Conservation (phyloP, 2,329 filamentous ascomycete genomes). For the Helicocarpus griseus region DNA sequence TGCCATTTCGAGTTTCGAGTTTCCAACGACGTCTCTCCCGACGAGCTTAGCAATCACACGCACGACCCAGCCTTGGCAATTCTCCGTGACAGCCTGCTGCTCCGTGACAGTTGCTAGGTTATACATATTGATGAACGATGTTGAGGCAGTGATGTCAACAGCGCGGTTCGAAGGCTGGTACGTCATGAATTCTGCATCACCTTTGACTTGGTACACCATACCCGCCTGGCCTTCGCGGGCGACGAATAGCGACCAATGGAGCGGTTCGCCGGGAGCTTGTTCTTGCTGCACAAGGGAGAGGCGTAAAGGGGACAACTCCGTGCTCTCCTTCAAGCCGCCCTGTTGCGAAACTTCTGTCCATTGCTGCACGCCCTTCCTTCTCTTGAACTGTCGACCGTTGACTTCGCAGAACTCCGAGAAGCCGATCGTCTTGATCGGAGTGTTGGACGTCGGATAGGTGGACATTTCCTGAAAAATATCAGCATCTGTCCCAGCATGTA, state of each 20-base stretch:
- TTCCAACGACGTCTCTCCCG: slow-evolving; percentile 14
- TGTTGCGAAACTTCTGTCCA: slow-evolving; percentile 12
- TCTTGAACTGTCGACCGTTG: slow-evolving; percentile 12
- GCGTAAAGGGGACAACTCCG: slow-evolving; percentile 4
- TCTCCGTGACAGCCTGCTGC: slow-evolving; percentile 15
- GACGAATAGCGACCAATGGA: slow-evolving; percentile 18
- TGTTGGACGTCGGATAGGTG: slow-evolving; percentile 3
- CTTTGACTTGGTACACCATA: slow-evolving; percentile 18
- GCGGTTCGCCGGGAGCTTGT: slow-evolving; percentile 14
- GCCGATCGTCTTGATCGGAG: slow-evolving; percentile 10
- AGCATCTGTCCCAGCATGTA: too few relatives aligned
- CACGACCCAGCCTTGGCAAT: slow-evolving; percentile 18
- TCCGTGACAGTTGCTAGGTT: slow-evolving; percentile 13
- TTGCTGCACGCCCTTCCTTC: slow-evolving; percentile 11
- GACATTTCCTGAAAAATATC: neutral
- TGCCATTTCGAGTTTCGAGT: slow-evolving; percentile 13
- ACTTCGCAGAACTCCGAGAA: slow-evolving; percentile 15
- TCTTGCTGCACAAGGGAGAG: slow-evolving; percentile 17
- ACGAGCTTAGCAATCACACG: slow-evolving; percentile 17
- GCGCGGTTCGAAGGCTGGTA: slow-evolving; percentile 12
- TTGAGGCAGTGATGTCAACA: slow-evolving; percentile 10
- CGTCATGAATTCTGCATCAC: slow-evolving; percentile 18
- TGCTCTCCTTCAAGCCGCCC: neutral
- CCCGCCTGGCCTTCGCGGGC: slow-evolving; percentile 17
- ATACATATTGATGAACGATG: slow-evolving; percentile 12